Percentiles rank a stretch among this genome's conserved stretches.
phyloP scores from a whole-genome alignment of 352 stramenopile species.

The Phytopythium oedochilum region DNA sequence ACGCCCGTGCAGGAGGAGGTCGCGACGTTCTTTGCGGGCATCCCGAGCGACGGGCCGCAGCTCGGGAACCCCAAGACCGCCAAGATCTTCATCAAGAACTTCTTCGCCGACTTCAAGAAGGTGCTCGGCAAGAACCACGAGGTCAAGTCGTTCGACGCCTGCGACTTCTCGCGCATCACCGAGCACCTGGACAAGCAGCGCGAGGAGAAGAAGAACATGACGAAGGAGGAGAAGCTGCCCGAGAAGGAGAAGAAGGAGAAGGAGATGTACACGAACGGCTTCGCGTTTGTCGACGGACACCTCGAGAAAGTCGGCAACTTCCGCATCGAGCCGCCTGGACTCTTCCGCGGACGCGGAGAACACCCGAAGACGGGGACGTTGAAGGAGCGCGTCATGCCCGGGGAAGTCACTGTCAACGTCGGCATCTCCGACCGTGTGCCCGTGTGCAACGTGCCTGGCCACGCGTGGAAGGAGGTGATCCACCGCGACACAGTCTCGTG shows the following conservation, averaged over 20 bases:
- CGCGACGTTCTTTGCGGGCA: constrained; percentile 94
- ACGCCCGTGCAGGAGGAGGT: constrained; percentile 94
- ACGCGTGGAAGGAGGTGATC: constrained; percentile 96
- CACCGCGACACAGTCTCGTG: constrained; percentile 91
- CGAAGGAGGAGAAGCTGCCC: constrained; percentile 91
- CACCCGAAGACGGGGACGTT: constrained; percentile 99
- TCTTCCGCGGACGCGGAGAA: constrained; percentile 98
- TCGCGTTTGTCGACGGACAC: constrained; percentile 96
- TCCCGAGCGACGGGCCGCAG: constrained; percentile 97
- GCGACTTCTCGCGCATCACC: constrained; percentile 96
- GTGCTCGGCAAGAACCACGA: constrained; percentile 92
- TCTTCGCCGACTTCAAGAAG: constrained; percentile 93
- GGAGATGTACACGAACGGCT: constrained; percentile 93
- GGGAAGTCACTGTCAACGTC: constrained; percentile 98
- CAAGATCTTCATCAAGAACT: constrained; percentile 99
- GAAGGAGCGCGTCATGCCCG: constrained; percentile 95
- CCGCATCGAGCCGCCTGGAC: constrained; percentile 95
- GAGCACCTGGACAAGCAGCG: constrained; percentile 90
- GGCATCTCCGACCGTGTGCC: constrained; percentile 90
- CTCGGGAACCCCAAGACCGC: constrained; percentile 95
- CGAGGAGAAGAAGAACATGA: constrained; percentile 94
- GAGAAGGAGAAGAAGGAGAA: constrained; percentile 91
- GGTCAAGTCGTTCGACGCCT: constrained; percentile 96
- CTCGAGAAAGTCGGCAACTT: constrained; percentile 98
- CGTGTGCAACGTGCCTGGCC: constrained; percentile 89